phyloP scores from a whole-genome alignment of 257 asterid genomes.

The Marsdenia floribunda region DNA sequence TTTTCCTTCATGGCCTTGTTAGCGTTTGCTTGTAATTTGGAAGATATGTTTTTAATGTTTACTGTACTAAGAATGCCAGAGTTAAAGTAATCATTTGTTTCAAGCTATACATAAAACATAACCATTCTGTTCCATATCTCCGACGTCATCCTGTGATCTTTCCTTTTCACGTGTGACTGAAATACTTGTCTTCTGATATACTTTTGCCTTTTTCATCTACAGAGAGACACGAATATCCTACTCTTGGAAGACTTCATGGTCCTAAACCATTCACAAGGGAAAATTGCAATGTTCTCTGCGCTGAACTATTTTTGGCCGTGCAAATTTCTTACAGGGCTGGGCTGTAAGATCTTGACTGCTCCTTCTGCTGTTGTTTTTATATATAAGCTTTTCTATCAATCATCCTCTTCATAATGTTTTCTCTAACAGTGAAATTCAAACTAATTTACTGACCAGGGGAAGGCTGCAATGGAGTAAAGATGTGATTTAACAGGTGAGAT shows the following conservation, averaged over 20 bases:
- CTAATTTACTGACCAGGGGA: not conserved
- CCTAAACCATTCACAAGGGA: too few species aligned
- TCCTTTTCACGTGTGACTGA: too few species aligned
- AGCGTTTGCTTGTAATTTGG: not conserved
- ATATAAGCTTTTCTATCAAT: too few species aligned
- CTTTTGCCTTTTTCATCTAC: too few species aligned
- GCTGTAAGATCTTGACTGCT: not conserved
- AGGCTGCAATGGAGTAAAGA: not conserved
- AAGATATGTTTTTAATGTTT: not conserved
- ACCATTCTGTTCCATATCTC: not conserved
- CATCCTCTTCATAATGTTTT: not conserved
- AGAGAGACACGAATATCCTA: too few species aligned
- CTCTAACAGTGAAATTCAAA: not conserved
- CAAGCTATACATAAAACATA: not conserved
- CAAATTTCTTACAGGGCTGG: too few species aligned
- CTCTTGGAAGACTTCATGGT: too few species aligned
- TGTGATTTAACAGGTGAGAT: too few species aligned
- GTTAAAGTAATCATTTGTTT: not conserved
- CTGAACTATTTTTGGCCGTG: too few species aligned
- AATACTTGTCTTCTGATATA: too few species aligned
- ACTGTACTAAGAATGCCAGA: not conserved
- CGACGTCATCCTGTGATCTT: too few species aligned
- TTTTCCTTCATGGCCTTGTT: constrained; percentile 1
- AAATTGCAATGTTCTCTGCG: too few species aligned
- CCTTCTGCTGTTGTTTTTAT: not conserved